Evolutionary conservation across 106 monocot species (phyloP), one percentile per base, ranked within the genome.

Genomic region (Dioscorea zingiberensis): DNA sequence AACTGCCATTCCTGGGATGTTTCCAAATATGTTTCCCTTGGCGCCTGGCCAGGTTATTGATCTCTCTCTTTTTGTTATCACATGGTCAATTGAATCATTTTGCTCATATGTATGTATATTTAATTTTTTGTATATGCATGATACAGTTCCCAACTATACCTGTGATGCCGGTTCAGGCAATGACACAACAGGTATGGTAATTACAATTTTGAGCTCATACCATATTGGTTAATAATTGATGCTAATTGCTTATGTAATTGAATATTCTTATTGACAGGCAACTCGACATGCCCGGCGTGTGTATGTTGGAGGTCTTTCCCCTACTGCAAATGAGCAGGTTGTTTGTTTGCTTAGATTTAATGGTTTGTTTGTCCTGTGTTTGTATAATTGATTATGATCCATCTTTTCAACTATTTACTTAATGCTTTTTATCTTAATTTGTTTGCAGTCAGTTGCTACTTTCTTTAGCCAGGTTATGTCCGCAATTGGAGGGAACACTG

Each of bases 211-310:
- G 10, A 38, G 38, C 10, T 38, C 9, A 10, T 38, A 10, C 4
- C 38, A 6, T 38, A 38, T 38, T 38, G 38, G 38, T 38, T 38
- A 38, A 38, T 10, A 38, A 38, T 38, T 38, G 9, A 38, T 38
- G 38, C 10, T 38, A 10, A 38, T 38, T 38, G 38, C 3, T 38
- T 38, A 6, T n/a, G 9, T 38, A 38, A 38, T 38, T 38, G 10
- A 27, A 23, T 56, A 38, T 49, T 69, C 30, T 46, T 65, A 45
- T 44, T 67, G 65, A 0, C 47, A 98, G 85, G 95, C 95, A 32
- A 95, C 95, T 65, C 82, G 95, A 17, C 95, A 95, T 85, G 95
- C 95, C 63, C 85, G 95, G 1, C 95, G 95, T 60, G 95, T 95
- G 1, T 95, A 95, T 75, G 95, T 95, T 76, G 95, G 95, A 49